Evolutionary conservation across 2,329 filamentous ascomycete species (phyloP).

Genomic region (Talaromyces sp.): DNA sequence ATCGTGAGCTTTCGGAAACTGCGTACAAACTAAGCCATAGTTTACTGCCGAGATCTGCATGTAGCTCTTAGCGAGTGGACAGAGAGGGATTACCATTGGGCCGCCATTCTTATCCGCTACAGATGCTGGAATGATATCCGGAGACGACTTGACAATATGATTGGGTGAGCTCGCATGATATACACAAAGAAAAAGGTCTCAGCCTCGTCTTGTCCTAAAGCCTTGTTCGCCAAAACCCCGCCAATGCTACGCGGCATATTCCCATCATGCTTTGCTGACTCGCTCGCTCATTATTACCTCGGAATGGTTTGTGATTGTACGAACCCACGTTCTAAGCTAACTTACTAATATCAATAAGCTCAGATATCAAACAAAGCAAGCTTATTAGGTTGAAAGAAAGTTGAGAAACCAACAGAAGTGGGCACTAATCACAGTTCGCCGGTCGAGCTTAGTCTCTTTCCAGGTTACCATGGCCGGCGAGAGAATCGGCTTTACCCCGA

Average conservation of each 20-base stretch:
- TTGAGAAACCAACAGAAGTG: neutral
- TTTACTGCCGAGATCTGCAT: too few species aligned
- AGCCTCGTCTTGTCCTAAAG: neutral
- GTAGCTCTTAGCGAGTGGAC: neutral
- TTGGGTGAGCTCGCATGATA: neutral
- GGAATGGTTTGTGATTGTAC: neutral
- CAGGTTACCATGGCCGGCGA: neutral
- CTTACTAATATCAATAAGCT: neutral
- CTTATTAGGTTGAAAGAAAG: neutral
- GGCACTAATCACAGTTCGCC: neutral
- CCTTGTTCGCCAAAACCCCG: neutral
- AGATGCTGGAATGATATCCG: neutral
- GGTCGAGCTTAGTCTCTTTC: neutral
- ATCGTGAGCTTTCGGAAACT: too few species aligned
- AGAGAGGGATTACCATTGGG: neutral
- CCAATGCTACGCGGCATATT: neutral
- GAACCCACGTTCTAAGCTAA: neutral
- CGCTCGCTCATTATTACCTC: neutral
- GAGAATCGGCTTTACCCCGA: conserved; percentile 3
- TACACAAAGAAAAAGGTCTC: neutral
- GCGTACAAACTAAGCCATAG: too few species aligned
- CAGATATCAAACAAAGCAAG: neutral
- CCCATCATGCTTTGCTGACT: neutral
- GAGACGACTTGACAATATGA: neutral
- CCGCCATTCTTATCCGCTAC: neutral